Evolutionary conservation across 1,284 basidiomycete species (phyloP).

Genomic region (Meira miltonrushii): DNA sequence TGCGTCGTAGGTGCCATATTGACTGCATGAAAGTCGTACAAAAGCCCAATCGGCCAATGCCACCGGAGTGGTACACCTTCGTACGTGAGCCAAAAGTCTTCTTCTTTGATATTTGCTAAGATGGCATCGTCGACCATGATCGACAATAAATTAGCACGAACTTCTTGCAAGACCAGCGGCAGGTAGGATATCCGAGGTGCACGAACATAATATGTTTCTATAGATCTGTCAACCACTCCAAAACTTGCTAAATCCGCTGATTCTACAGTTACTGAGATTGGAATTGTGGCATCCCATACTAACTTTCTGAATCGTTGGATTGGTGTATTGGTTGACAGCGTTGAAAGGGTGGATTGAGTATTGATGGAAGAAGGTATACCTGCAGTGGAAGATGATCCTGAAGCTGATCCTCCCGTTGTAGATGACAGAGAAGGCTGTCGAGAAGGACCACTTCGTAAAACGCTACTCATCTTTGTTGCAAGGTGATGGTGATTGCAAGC

Average conservation of each 20-base stretch:
- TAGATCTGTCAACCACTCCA: constrained; percentile 18
- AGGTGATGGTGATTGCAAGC: no score
- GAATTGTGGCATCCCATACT: constrained; percentile 37
- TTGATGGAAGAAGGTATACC: neutral
- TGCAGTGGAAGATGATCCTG: neutral
- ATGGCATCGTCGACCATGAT: constrained; percentile 25
- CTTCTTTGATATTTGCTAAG: constrained; percentile 22
- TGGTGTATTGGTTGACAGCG: neutral
- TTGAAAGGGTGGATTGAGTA: neutral
- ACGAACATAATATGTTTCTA: constrained; percentile 31
- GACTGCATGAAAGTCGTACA: constrained; percentile 36
- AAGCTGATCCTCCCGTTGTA: neutral
- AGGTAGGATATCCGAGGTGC: constrained; percentile 39
- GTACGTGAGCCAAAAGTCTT: constrained; percentile 39
- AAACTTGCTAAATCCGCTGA: constrained; percentile 21
- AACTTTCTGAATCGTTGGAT: constrained; percentile 20
- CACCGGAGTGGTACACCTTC: constrained; percentile 36
- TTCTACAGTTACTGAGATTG: constrained; percentile 30
- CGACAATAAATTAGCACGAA: constrained; percentile 31
- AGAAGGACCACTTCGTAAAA: constrained; percentile 1
- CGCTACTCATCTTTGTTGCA: no score
- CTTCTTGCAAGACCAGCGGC: constrained; percentile 29
- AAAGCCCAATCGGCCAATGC: constrained; percentile 45
- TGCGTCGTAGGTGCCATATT: constrained; percentile 27
- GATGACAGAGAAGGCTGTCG: constrained; percentile 3